Evolutionary conservation across 208 protist species (phyloP).

Genomic region (Crithidia thermophila): DNA sequence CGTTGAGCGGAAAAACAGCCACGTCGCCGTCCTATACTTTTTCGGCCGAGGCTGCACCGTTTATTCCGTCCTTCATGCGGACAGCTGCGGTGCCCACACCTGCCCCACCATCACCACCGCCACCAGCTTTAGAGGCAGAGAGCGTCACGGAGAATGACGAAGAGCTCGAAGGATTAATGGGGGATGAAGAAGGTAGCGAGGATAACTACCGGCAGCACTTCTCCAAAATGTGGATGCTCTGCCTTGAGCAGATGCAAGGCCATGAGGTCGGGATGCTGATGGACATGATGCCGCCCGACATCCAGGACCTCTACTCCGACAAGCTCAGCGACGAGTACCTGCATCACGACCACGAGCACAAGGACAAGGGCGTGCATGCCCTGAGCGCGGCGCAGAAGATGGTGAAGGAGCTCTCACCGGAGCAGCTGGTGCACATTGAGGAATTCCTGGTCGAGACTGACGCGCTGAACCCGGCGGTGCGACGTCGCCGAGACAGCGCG

Average conservation of each 20-base stretch:
- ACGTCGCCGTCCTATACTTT: slow-evolving; percentile 32
- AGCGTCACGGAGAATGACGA: neutral
- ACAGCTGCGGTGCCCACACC: neutral
- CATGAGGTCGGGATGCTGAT: slow-evolving; percentile 55
- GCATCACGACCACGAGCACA: slow-evolving; percentile 23
- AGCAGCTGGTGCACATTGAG: slow-evolving; percentile 44
- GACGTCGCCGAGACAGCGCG: neutral
- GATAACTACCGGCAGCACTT: slow-evolving; percentile 26
- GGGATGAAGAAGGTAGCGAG: slow-evolving; percentile 1
- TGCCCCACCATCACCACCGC: neutral
- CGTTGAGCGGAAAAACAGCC: neutral
- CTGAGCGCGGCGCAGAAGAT: slow-evolving; percentile 35
- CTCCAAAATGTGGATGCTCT: slow-evolving; percentile 30
- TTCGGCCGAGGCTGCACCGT: slow-evolving; percentile 57
- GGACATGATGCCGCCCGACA: slow-evolving; percentile 47
- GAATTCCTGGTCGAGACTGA: slow-evolving; percentile 36
- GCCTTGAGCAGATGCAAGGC: slow-evolving; percentile 34
- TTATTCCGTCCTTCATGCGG: slow-evolving; percentile 63
- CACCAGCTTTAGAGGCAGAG: neutral
- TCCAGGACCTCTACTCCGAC: slow-evolving; percentile 43
- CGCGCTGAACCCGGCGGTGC: slow-evolving; percentile 14
- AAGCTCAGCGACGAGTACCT: slow-evolving; percentile 38
- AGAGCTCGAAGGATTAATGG: neutral
- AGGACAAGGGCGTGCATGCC: slow-evolving; percentile 31
- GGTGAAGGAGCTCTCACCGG: slow-evolving; percentile 37